Conservation (phyloP, 2,329 filamentous ascomycete species). For the Paracamarosporium sp. region DNA sequence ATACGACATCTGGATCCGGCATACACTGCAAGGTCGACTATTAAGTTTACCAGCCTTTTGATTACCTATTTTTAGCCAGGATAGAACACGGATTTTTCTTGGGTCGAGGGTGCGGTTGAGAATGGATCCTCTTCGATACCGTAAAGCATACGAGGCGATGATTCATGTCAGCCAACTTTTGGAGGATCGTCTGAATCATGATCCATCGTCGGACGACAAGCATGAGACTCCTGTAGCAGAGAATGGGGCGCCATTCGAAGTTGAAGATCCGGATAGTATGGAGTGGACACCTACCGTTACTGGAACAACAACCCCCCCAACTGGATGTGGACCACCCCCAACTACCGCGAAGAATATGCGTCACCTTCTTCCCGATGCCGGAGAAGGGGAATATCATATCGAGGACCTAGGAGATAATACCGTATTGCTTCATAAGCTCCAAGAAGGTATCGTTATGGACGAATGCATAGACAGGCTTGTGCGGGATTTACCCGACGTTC, state of each 20-base stretch:
- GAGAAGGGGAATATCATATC: conserved; percentile 30
- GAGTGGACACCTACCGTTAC: conserved; percentile 42
- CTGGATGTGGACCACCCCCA: conserved; percentile 37
- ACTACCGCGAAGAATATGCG: conserved; percentile 38
- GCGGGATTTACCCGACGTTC: conserved; percentile 40
- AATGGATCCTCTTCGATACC: conserved; percentile 46
- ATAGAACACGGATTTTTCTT: conserved; percentile 16
- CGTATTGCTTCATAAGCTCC: conserved; percentile 41
- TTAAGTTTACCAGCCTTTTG: not conserved
- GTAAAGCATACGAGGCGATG: conserved; percentile 47
- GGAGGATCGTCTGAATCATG: conserved; percentile 37
- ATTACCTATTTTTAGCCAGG: not conserved
- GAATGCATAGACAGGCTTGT: conserved; percentile 47
- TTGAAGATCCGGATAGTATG: conserved; percentile 46
- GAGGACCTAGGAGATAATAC: conserved; percentile 32
- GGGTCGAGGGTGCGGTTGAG: conserved; percentile 16
- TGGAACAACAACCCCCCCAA: conserved; percentile 33
- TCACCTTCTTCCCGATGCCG: conserved; percentile 34
- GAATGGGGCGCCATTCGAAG: conserved; percentile 20
- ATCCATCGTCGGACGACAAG: conserved; percentile 9
- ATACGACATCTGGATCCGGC: not conserved
- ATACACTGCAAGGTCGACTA: not conserved
- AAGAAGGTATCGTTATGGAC: conserved; percentile 45
- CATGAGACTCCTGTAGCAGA: conserved; percentile 13
- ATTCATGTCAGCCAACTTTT: conserved; percentile 43